phyloP scores from a whole-genome alignment of 75 land plant species.

The Selaginella tamariscina region DNA sequence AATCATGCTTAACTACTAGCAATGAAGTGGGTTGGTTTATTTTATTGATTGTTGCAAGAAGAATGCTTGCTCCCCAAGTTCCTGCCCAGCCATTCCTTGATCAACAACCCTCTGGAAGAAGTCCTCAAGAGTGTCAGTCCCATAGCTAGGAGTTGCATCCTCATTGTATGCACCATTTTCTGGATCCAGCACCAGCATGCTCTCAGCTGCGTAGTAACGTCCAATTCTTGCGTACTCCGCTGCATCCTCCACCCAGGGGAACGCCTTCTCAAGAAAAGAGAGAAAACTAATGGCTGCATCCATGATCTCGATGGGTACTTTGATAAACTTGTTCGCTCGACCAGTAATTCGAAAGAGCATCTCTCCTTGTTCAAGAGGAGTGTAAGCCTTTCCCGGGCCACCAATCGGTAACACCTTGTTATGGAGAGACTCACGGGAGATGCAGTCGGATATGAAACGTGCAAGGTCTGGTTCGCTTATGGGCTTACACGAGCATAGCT shows the following conservation, averaged over 20 bases:
- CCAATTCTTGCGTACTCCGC: conserved; percentile 97
- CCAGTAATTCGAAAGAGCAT: conserved; percentile 65
- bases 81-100: conserved; percentile 97
- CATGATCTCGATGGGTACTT: conserved; percentile 87
- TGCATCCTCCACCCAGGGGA: conserved; percentile 73
- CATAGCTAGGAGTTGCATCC: conserved; percentile 94
- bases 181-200: conserved; percentile 79
- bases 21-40: too few relatives aligned
- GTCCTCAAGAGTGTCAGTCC: conserved; percentile 78
- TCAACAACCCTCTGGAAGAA: conserved; percentile 70
- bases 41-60: too few relatives aligned
- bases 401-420: conserved; percentile 76
- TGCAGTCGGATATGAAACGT: conserved; percentile 86
- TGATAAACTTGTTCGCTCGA: conserved; percentile 72
- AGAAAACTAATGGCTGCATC: conserved; percentile 78
- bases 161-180: conserved; percentile 76
- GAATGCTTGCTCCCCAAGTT: conserved; percentile 88
- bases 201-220: conserved; percentile 95
- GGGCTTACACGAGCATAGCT: conserved; percentile 90
- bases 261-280: conserved; percentile 59
- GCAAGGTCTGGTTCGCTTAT: conserved; percentile 90
- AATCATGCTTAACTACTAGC: too few relatives aligned
- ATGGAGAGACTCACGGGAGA: conserved; percentile 45
- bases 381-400: conserved; percentile 86
- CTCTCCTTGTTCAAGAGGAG: conserved; percentile 91